phyloP scores from a whole-genome alignment of 2,329 filamentous ascomycete genomes.

The Colletotrichum spaethianum region DNA sequence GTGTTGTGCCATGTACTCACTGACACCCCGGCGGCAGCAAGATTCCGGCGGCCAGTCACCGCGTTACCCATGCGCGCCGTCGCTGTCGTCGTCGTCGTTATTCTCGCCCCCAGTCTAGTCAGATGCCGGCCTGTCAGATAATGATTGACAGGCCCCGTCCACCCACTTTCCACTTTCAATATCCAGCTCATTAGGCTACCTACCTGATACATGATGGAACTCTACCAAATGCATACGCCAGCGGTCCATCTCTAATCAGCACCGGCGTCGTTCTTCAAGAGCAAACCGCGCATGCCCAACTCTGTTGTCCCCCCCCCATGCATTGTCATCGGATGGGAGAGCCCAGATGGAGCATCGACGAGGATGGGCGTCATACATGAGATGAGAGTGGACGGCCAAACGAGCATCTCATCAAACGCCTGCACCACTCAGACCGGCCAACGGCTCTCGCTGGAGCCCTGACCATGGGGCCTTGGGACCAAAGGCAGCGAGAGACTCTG shows the following conservation, averaged over 20 bases:
- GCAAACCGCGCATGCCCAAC: neutral
- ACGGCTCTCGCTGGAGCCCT: neutral
- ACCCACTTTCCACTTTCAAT: conserved; percentile 28
- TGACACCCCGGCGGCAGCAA: conserved; percentile 2
- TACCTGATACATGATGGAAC: conserved; percentile 22
- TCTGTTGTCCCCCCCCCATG: neutral
- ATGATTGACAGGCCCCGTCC: conserved; percentile 31
- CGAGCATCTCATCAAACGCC: conserved; percentile 26
- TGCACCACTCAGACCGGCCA: conserved; percentile 3
- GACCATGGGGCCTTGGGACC: neutral
- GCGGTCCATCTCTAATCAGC: neutral
- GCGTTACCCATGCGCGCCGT: neutral
- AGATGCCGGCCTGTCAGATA: conserved; percentile 16
- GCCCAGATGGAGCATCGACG: conserved; percentile 9
- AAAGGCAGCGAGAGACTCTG: neutral
- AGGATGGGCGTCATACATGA: conserved; percentile 8
- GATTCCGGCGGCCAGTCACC: neutral
- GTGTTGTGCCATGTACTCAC: neutral
- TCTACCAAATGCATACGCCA: neutral
- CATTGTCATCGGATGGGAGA: conserved; percentile 17
- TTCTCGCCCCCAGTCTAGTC: conserved; percentile 13
- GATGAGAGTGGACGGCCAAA: conserved; percentile 28
- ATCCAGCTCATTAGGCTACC: conserved; percentile 20
- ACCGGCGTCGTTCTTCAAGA: neutral
- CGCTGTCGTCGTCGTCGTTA: neutral